These are phyloP conservation scores for Suillus decipiens DNA, from an alignment of 768 basidiomycete species.

Conservation along the genomic window DNA sequence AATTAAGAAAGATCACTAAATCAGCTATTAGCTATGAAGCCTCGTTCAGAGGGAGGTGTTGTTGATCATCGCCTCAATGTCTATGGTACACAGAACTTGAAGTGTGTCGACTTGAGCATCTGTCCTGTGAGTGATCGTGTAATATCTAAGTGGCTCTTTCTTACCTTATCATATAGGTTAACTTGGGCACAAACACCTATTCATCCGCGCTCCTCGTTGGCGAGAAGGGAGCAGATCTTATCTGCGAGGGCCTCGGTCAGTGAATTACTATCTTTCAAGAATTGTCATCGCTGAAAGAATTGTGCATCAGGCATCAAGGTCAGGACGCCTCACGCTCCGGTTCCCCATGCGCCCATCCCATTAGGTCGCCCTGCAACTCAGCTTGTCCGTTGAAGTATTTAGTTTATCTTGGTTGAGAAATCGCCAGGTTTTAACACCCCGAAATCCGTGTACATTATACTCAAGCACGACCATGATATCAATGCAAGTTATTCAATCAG, in stretches of 20 bases:
- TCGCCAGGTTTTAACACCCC: background rate
- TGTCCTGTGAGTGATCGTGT: conserved; percentile 53
- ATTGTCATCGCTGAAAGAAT: conserved; percentile 12
- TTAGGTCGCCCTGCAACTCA: conserved; percentile 54
- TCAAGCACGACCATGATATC: background rate
- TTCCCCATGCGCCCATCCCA: conserved; percentile 66
- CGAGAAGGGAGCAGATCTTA: conserved; percentile 64
- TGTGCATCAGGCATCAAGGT: conserved; percentile 54
- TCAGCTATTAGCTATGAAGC: conserved; percentile 57
- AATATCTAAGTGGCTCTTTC: background rate
- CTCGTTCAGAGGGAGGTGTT: conserved; percentile 63
- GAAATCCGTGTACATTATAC: background rate
- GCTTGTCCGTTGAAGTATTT: conserved; percentile 17
- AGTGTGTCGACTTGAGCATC: conserved; percentile 68
- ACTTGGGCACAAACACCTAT: conserved; percentile 73
- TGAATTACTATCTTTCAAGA: background rate
- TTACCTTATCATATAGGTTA: conserved; percentile 45
- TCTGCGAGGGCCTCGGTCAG: conserved; percentile 65
- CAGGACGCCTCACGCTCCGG: conserved; percentile 63
- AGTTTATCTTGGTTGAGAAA: background rate
- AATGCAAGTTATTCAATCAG: background rate
- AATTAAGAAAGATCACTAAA: conserved; percentile 28
- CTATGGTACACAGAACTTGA: conserved; percentile 66
- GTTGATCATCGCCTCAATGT: conserved; percentile 65
- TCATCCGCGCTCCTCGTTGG: conserved; percentile 69